Evolutionary conservation across 208 protist species (phyloP).

Genomic region (Leishmania turanica): DNA sequence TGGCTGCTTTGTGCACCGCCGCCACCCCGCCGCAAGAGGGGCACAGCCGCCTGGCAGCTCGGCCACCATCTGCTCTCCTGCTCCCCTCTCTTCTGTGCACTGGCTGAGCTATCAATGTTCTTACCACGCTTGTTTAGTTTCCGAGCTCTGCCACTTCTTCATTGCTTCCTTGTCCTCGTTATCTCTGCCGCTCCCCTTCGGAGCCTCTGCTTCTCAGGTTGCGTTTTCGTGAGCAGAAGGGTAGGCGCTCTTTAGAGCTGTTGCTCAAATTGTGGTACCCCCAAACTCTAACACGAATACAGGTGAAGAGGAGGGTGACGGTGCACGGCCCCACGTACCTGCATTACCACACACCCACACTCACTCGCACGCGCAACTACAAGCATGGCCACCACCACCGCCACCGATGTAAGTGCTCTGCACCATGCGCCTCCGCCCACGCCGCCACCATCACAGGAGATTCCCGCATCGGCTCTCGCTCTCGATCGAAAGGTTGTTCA

Average conservation of each 20-base stretch:
- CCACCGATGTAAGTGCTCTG: neutral
- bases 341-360: neutral
- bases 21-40: neutral
- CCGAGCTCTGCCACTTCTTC: neutral
- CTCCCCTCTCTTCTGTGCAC: neutral
- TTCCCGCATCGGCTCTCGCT: neutral
- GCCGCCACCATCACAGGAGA: neutral
- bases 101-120: neutral
- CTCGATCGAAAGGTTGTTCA: slow-evolving; percentile 37
- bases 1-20: neutral
- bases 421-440: neutral
- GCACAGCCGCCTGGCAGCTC: neutral
- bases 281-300: neutral
- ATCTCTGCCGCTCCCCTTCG: neutral
- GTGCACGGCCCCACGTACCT: neutral
- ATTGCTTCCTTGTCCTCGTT: neutral
- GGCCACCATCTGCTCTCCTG: neutral
- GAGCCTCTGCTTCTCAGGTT: neutral
- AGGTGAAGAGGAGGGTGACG: neutral
- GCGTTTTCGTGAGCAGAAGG: neutral
- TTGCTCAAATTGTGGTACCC: neutral
- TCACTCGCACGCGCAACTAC: neutral
- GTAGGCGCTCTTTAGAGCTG: neutral
- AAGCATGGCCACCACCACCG: neutral
- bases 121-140: neutral